Percentiles rank a stretch among this genome's conserved stretches.
Evolutionary conservation across 2,329 filamentous ascomycete genomes (phyloP).

Genomic region (Colletotrichum sp.): DNA sequence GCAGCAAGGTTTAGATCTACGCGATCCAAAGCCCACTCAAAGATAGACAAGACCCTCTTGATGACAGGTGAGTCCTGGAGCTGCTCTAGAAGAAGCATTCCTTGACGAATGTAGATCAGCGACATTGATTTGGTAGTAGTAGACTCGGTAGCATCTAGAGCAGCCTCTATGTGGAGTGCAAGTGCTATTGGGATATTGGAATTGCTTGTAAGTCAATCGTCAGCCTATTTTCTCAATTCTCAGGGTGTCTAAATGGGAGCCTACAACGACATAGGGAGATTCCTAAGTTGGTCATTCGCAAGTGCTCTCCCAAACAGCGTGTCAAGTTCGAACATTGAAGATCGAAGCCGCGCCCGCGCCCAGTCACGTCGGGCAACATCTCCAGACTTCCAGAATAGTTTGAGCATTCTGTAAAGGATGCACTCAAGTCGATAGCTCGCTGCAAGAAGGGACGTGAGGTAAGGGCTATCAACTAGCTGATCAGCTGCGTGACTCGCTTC

Average conservation of each 20-base stretch:
- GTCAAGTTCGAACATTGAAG: background rate
- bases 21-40: background rate
- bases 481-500: fast-evolving
- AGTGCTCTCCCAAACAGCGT: background rate
- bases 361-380: background rate
- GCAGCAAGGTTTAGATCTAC: background rate
- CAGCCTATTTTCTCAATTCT: background rate
- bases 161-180: background rate
- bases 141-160: background rate
- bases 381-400: background rate
- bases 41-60: background rate
- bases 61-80: background rate
- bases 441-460: background rate
- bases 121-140: background rate
- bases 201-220: background rate
- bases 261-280: background rate
- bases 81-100: background rate
- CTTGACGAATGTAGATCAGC: background rate
- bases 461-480: background rate
- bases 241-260: background rate
- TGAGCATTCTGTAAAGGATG: fast-evolving
- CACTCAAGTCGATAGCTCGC: background rate
- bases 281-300: background rate
- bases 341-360: background rate
- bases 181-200: background rate